Percentiles rank a stretch among this genome's conserved stretches.
Conservation (phyloP, 148 eudicot genomes). For the Tetragonia tetragonoides region DNA sequence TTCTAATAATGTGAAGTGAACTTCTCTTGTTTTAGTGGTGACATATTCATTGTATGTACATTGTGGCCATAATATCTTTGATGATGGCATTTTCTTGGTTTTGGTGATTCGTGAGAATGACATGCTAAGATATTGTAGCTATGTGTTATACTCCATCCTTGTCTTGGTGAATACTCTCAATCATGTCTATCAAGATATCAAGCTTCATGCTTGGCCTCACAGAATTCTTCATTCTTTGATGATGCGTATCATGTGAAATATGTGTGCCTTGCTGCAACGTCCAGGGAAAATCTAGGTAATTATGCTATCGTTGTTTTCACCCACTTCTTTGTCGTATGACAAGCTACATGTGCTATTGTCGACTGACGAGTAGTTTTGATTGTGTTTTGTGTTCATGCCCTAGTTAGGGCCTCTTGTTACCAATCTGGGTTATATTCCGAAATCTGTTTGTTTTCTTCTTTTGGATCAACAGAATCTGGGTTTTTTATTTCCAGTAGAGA, state of each 20-base stretch:
- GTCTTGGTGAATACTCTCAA: not conserved
- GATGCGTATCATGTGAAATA: no score
- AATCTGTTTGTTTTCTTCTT: no score
- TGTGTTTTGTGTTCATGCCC: no score
- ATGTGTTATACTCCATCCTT: not conserved
- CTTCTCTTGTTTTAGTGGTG: not conserved
- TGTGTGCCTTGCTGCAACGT: not conserved
- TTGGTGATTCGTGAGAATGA: not conserved
- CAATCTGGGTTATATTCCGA: no score
- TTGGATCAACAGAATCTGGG: no score
- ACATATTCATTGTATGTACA: not conserved
- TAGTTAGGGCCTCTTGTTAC: no score
- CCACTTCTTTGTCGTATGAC: no score
- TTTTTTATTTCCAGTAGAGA: no score
- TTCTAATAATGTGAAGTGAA: not conserved
- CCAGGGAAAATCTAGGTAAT: not conserved
- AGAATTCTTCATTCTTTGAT: not conserved
- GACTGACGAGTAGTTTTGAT: no score
- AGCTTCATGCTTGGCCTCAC: not conserved
- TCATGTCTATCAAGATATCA: not conserved
- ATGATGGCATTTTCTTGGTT: not conserved
- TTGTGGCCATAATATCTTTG: not conserved
- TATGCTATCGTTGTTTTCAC: no score
- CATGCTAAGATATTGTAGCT: not conserved
- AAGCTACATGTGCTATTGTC: no score